A percentile compares a stretch with the other conserved stretches of the same genome.
Conservation (phyloP, 306 rosid species). For the Arachis hypogaea region DNA sequence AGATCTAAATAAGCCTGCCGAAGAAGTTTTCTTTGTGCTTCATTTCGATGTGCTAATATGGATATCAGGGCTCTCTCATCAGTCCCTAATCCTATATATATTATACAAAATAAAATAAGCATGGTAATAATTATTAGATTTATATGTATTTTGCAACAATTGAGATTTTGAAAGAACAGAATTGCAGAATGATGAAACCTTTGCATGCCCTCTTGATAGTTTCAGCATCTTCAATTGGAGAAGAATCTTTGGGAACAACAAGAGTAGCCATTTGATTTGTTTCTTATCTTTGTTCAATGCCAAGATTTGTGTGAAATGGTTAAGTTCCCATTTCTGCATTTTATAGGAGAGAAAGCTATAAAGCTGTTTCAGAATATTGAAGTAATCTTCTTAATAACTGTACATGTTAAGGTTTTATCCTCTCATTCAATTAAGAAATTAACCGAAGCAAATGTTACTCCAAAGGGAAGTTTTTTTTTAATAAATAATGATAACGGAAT, state of each 20-base stretch:
- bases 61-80: conserved; percentile 51
- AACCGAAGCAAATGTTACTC: conserved; percentile 20
- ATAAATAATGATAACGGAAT: conserved; percentile 2
- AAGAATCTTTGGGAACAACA: conserved; percentile 41
- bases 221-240: conserved; percentile 58
- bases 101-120: conserved; percentile 11
- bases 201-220: conserved; percentile 55
- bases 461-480: background rate
- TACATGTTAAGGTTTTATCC: background rate
- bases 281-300: conserved; percentile 2
- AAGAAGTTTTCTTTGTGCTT: conserved; percentile 51
- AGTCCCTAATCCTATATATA: conserved; percentile 56
- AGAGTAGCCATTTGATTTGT: conserved; percentile 49
- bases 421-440: background rate
- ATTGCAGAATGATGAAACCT: conserved; percentile 39
- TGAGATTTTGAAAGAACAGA: background rate
- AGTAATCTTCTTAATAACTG: background rate
- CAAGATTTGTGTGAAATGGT: background rate
- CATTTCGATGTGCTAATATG: conserved; percentile 56
- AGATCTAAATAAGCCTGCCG: conserved; percentile 55
- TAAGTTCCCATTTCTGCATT: conserved; percentile 1
- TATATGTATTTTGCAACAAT: background rate
- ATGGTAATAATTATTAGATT: background rate
- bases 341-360: conserved; percentile 37
- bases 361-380: conserved; percentile 20